Evolutionary conservation across 805 yeast genomes (phyloP).

Genomic region (Yarrowia keelungensis): DNA sequence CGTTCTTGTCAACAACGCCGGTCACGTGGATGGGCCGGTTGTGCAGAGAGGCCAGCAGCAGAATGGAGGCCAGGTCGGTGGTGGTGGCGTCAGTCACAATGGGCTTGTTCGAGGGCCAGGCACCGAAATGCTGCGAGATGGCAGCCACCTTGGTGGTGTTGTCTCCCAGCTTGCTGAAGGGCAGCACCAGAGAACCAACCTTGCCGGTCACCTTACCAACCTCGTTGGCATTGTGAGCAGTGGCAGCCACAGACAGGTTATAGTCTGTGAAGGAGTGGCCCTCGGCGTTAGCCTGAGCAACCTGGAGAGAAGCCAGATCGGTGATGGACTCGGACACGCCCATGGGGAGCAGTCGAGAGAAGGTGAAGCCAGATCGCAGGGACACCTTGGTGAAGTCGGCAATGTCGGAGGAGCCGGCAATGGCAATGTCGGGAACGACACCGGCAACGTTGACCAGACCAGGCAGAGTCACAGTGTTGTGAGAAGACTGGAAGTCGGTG

Average conservation of each 20-base stretch:
- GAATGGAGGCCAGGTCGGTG: conserved; percentile 89
- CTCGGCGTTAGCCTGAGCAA: conserved; percentile 64
- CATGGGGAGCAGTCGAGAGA: conserved; percentile 79
- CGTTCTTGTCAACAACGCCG: conserved; percentile 80
- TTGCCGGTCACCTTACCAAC: conserved; percentile 66
- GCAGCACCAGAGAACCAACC: conserved; percentile 82
- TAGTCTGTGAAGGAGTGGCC: conserved; percentile 75
- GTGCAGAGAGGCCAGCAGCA: conserved; percentile 87
- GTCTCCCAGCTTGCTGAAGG: conserved; percentile 73
- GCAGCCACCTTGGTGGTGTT: conserved; percentile 69
- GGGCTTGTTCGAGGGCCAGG: conserved; percentile 86
- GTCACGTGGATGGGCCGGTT: conserved; percentile 86
- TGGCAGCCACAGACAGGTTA: conserved; percentile 83
- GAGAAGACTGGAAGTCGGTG: conserved; percentile 90
- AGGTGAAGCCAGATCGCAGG: conserved; percentile 86
- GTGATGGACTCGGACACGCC: conserved; percentile 67
- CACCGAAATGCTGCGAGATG: conserved; percentile 76
- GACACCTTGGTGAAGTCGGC: conserved; percentile 73
- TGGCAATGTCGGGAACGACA: conserved; percentile 72
- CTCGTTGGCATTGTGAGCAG: conserved; percentile 67
- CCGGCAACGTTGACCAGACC: conserved; percentile 86
- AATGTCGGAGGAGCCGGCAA: conserved; percentile 60
- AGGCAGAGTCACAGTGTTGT: conserved; percentile 79
- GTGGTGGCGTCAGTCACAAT: conserved; percentile 91
- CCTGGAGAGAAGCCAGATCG: conserved; percentile 68